A percentile compares a stretch with the other conserved stretches of the same genome.
Evolutionary conservation across 345 rosid genomes (phyloP).

Genomic region (Mercurialis annua): DNA sequence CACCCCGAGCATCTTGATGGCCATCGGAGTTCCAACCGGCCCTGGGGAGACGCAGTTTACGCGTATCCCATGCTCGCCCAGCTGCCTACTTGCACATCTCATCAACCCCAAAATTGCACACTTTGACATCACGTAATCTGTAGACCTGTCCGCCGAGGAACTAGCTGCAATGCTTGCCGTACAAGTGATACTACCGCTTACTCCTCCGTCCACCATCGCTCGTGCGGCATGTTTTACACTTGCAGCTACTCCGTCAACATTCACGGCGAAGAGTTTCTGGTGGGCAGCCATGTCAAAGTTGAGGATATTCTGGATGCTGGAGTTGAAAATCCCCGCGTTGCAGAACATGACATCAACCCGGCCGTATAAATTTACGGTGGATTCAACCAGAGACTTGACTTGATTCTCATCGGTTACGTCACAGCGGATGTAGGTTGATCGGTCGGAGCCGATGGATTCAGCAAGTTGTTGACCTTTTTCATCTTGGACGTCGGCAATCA

Average conservation of each 20-base stretch:
- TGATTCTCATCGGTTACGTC: slow-evolving; percentile 37
- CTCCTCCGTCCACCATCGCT: slow-evolving; percentile 33
- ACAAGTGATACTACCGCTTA: slow-evolving; percentile 43
- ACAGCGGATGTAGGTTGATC: slow-evolving; percentile 27
- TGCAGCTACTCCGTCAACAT: slow-evolving; percentile 30
- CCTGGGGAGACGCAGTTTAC: slow-evolving; percentile 43
- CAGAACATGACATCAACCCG: slow-evolving; percentile 38
- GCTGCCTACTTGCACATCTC: slow-evolving; percentile 37
- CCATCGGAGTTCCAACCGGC: slow-evolving; percentile 28
- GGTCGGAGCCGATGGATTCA: slow-evolving; percentile 23
- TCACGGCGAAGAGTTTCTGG: slow-evolving; percentile 26
- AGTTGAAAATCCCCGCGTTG: slow-evolving; percentile 30
- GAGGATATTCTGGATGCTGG: slow-evolving; percentile 26
- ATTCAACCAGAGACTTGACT: slow-evolving; percentile 31
- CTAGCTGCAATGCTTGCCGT: slow-evolving; percentile 29
- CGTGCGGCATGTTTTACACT: slow-evolving; percentile 36
- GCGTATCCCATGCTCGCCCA: slow-evolving; percentile 43
- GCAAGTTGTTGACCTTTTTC: slow-evolving; percentile 24
- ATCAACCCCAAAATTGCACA: slow-evolving; percentile 40
- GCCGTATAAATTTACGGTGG: slow-evolving; percentile 23
- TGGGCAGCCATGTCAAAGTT: slow-evolving; percentile 19
- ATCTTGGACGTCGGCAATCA: slow-evolving; percentile 38
- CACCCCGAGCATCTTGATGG: neutral
- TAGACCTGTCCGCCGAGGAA: neutral
- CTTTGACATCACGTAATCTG: slow-evolving; percentile 38